Evolutionary conservation across 2,329 filamentous ascomycete species (phyloP).

Genomic region (Fusarium tricinctum): DNA sequence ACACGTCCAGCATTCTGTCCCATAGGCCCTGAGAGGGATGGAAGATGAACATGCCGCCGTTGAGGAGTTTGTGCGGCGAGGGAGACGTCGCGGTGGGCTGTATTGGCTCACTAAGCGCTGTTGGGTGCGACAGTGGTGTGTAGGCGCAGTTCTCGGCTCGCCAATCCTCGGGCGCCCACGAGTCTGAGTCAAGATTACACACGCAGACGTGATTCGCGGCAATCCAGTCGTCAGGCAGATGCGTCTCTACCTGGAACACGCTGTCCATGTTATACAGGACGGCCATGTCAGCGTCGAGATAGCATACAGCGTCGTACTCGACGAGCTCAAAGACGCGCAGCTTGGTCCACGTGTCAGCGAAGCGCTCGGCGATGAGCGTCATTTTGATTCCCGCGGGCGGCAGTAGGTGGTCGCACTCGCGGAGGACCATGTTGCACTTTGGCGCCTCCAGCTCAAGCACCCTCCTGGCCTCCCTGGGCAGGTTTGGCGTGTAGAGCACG

Average conservation of each 20-base stretch:
- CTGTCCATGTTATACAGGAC: conserved; percentile 41
- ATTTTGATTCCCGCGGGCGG: conserved; percentile 32
- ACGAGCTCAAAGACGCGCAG: conserved; percentile 40
- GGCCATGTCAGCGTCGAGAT: conserved; percentile 45
- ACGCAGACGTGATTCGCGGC: conserved; percentile 45
- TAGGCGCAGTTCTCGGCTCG: conserved; percentile 40
- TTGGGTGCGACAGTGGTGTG: conserved; percentile 35
- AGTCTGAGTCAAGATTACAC: conserved; percentile 41
- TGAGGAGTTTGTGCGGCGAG: conserved; percentile 34
- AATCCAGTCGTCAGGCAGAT: conserved; percentile 40
- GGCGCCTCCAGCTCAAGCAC: conserved; percentile 34
- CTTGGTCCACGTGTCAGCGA: conserved; percentile 42
- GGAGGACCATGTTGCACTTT: conserved; percentile 32
- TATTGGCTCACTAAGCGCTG: conserved; percentile 17
- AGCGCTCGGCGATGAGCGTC: conserved; percentile 42
- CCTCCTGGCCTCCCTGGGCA: conserved; percentile 11
- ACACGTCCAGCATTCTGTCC: conserved; percentile 30
- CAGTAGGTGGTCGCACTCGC: conserved; percentile 32
- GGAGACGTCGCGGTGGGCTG: conserved; percentile 25
- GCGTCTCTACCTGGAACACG: conserved; percentile 25
- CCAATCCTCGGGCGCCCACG: conserved; percentile 44
- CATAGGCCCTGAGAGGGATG: conserved; percentile 32
- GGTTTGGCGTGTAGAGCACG: conserved; percentile 37
- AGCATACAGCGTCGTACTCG: conserved; percentile 42
- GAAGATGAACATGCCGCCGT: conserved; percentile 45